Percentiles rank a stretch among this genome's conserved stretches.
These are phyloP conservation scores for Cercospora berteroae DNA, from an alignment of 2,329 filamentous ascomycete genomes.

Conservation along the genomic window DNA sequence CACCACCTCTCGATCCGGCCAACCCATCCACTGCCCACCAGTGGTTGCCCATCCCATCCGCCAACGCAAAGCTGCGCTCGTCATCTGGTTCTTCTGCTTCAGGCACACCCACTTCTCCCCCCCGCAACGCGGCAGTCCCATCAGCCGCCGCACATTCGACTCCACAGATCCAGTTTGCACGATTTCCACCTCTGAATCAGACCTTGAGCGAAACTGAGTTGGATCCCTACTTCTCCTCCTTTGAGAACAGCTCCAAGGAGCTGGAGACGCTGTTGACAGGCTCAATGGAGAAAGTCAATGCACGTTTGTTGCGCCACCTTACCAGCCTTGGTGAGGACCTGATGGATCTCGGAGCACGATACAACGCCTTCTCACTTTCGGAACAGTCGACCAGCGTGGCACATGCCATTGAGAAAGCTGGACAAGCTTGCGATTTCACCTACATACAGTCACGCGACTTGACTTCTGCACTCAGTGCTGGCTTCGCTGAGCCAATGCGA, in stretches of 20 bases:
- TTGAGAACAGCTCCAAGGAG: conserved; percentile 88
- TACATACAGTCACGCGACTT: conserved; percentile 95
- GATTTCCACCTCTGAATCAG: conserved; percentile 78
- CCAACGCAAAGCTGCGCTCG: conserved; percentile 79
- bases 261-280: conserved; percentile 84
- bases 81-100: conserved; percentile 46
- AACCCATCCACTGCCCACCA: conserved; percentile 84
- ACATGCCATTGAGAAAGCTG: conserved; percentile 87
- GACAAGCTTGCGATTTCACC: conserved; percentile 91
- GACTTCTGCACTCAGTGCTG: conserved; percentile 81
- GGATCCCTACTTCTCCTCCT: conserved; percentile 93
- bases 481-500: conserved; percentile 95
- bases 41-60: conserved; percentile 80
- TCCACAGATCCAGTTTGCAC: conserved; percentile 65
- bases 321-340: conserved; percentile 81
- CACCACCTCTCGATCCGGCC: conserved; percentile 91
- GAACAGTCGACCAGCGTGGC: conserved; percentile 86
- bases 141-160: conserved; percentile 57
- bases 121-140: conserved; percentile 49
- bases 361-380: conserved; percentile 93
- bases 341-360: conserved; percentile 89
- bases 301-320: conserved; percentile 80
- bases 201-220: conserved; percentile 83
- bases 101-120: conserved; percentile 56
- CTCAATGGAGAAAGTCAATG: conserved; percentile 95